phyloP scores from a whole-genome alignment of 2,329 filamentous ascomycete genomes.

The Lachnellula occidentalis region DNA sequence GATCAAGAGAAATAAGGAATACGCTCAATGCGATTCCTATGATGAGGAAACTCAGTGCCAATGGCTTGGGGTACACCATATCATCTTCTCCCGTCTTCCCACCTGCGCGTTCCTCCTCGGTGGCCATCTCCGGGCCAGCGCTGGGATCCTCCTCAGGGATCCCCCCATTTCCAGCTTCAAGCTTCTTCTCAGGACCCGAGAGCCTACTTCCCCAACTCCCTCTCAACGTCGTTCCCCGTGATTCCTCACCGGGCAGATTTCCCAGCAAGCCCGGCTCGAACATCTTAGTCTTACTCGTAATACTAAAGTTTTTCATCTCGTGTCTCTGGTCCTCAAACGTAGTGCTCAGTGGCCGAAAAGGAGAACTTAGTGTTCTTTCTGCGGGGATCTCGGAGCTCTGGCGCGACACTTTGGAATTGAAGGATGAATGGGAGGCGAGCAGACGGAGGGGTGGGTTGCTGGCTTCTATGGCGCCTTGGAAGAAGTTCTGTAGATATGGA shows the following conservation, averaged over 20 bases:
- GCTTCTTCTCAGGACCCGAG: too few relatives aligned
- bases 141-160: too few relatives aligned
- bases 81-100: conserved; percentile 3
- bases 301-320: conserved; percentile 6
- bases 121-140: too few relatives aligned
- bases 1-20: conserved; percentile 26
- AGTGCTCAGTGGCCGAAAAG: neutral
- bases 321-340: conserved; percentile 12
- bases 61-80: conserved; percentile 20
- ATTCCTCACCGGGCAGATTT: too few relatives aligned
- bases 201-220: too few relatives aligned
- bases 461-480: conserved; percentile 12
- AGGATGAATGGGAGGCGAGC: conserved; percentile 15
- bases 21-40: conserved; percentile 28
- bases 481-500: conserved; percentile 6
- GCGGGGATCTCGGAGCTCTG: too few relatives aligned
- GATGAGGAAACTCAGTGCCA: conserved; percentile 23
- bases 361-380: too few relatives aligned
- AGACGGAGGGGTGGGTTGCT: conserved; percentile 16
- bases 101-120: neutral
- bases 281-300: conserved; percentile 9
- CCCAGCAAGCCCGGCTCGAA: conserved; percentile 5
- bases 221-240: too few relatives aligned
- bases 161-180: too few relatives aligned
- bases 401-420: too few relatives aligned